Evolutionary conservation across 176 grass and related monocot genomes (phyloP), one percentile per base, ranked within the genome.

Genomic region (Areca catechu): DNA sequence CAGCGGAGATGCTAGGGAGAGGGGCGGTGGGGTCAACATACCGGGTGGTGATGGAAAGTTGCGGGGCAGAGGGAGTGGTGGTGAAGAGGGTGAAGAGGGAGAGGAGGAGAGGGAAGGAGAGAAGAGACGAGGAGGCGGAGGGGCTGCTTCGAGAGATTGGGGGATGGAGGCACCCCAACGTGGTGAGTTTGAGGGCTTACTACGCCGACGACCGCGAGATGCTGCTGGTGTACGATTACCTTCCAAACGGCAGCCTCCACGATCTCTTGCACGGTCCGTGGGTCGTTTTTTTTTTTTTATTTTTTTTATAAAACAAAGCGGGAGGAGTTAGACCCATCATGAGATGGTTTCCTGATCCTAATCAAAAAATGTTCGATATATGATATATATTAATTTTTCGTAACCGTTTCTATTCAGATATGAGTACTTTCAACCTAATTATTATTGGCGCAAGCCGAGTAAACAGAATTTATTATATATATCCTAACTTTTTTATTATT

Each of bases 1-100:
- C 86, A 48, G 91, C 86, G 12, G 91, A 96, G 74, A 90, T 96
- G 83, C 74, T 96, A 22, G 86, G 86, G 0, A 96, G 82, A 51
- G 91, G 91, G 58, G 71, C 61, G n/a, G 64, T 85, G 55, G 83
- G 83, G 23, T 83, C 86, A 52, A 90, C 91, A 9, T 96, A 96
- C 63, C 74, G 91, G 4, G 91, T 96, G 56, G 71, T 71, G 60
- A 84, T 96, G 71, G 71, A 82, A 25, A 64, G 74, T 29, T 16
- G n/a, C 22, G 69, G 24, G 24, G 14, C n/a, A 48, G 54, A 54
- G 10, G 68, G 27, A 25, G 71, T 19, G 17, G 71, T 20, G 30
- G 79, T 68, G 56, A 77, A 77, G 66, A 72, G 71, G 22, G 80
- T 82, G 6, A 70, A 69, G 79, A 82, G 54, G 76, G 53, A 68